Evolutionary conservation across 495 filamentous ascomycete species (phyloP).

Genomic region (Penicillium pancosmium): DNA sequence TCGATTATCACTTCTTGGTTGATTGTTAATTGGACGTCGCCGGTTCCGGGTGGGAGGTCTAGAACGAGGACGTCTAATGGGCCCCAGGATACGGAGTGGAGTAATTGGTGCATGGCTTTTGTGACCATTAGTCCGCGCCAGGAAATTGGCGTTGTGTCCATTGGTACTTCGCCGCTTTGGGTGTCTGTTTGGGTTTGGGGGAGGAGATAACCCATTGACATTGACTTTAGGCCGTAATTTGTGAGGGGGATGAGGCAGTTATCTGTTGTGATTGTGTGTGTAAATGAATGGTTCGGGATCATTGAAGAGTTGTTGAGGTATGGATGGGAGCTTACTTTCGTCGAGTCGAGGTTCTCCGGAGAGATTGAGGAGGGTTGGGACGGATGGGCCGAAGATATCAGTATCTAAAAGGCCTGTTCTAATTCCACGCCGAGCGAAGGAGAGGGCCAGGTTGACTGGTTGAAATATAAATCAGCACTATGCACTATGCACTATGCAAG

Average conservation of each 20-base stretch:
- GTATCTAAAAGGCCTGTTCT: constrained; percentile 88
- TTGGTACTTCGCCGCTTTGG: constrained; percentile 36
- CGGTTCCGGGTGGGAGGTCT: constrained; percentile 92
- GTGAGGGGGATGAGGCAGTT: constrained; percentile 84
- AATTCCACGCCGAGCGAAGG: constrained; percentile 78
- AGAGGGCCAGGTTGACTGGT: constrained; percentile 81
- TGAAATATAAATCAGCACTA: neutral
- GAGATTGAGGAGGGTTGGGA: constrained; percentile 87
- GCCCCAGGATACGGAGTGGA: constrained; percentile 93
- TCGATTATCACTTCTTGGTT: constrained; percentile 87
- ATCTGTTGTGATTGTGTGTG: constrained; percentile 40
- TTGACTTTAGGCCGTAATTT: constrained; percentile 96
- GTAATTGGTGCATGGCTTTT: constrained; percentile 93
- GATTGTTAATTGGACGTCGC: constrained; percentile 91
- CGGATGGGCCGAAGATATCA: constrained; percentile 94
- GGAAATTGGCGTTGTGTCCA: constrained; percentile 77
- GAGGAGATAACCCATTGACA: constrained; percentile 97
- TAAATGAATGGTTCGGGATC: neutral
- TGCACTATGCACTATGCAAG: neutral
- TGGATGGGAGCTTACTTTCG: constrained; percentile 47
- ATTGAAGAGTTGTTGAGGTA: neutral
- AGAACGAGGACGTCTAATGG: constrained; percentile 82
- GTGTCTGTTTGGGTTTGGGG: constrained; percentile 36
- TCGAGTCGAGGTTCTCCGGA: constrained; percentile 71
- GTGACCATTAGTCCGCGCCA: constrained; percentile 98